Percentiles rank a stretch among this genome's conserved stretches.
phyloP scores from a whole-genome alignment of 805 yeast species.

The Ogataea trehaloabstinens region DNA sequence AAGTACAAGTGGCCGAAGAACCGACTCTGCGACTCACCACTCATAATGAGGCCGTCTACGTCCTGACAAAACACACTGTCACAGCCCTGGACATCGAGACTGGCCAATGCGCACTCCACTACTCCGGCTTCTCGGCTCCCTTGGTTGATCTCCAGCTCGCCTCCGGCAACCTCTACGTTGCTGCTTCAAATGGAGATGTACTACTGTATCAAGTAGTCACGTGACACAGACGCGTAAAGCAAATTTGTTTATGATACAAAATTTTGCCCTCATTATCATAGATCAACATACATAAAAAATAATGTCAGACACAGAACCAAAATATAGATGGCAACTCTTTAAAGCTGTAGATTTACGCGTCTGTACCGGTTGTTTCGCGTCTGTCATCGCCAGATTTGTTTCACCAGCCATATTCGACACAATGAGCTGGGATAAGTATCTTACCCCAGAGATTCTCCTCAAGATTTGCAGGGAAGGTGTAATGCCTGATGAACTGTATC shows the following conservation, averaged over 20 bases:
- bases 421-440: conserved; percentile 14
- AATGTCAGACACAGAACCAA: conserved; percentile 1
- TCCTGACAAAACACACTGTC: conserved; percentile 9
- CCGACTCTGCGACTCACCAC: conserved; percentile 1
- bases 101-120: conserved; percentile 9
- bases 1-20: conserved; percentile 2
- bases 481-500: conserved; percentile 18
- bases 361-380: no score
- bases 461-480: conserved; percentile 23
- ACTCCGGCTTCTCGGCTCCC: conserved; percentile 13
- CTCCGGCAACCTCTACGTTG: neutral
- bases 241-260: no score
- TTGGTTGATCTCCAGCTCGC: conserved; percentile 6
- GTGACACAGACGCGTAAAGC: conserved; percentile 3
- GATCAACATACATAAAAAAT: neutral
- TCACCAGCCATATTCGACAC: no score
- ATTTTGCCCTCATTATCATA: no score
- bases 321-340: conserved; percentile 1
- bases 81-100: conserved; percentile 4
- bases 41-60: neutral
- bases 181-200: neutral
- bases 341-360: no score
- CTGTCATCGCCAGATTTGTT: no score
- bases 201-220: neutral
- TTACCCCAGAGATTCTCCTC: conserved; percentile 23